Evolutionary conservation across 768 basidiomycete genomes (phyloP), one percentile per base, ranked within the genome.

Genomic region (Gymnopilus dilepis): DNA sequence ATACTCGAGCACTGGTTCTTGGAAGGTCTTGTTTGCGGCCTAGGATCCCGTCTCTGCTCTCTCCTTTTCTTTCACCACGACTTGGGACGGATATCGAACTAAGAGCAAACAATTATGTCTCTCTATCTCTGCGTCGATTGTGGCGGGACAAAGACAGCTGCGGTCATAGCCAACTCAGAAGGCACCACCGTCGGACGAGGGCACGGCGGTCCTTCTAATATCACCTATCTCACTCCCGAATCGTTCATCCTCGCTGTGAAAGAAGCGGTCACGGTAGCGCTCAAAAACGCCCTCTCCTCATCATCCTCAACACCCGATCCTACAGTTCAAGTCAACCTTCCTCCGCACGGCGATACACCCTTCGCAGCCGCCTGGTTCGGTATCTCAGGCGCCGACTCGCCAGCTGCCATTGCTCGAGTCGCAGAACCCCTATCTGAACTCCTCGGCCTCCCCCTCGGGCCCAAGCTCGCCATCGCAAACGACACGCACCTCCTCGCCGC

Each of bases 91-190:
- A 47, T 21, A 33, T 26, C 28, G 28, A n/a, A n/a, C n/a, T n/a
- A n/a, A n/a, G n/a, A n/a, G n/a, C n/a, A n/a, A n/a, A n/a, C n/a
- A n/a, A n/a, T n/a, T n/a, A 86, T 86, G 85, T 76, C 87, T 11
- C 76, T 91, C 67, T 91, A 85, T 70, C 87, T 95, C 65, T 94
- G 89, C 69, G 88, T 91, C 64, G 93, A 95, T 74, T 94, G 93
- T 63, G 94, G 94, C 30, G 94, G 92, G 21, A 92, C 92, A 43
- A 97, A 96, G 78, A 95, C 95, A 9, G 84, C 89, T 26, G 91
- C 84, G 6, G 91, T 84, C 61, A 85, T 96, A 72, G 80, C 81
- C 61, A 80, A 88, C 70, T 65, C 70, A 19, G 64, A 79, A 2
- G 90, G 92, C 63, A 74, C 76, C 4, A 82, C 93, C 66, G 60